Percentiles rank a stretch among this genome's conserved stretches.
phyloP scores from a whole-genome alignment of 768 basidiomycete species.

The Suillus hirtellus region DNA sequence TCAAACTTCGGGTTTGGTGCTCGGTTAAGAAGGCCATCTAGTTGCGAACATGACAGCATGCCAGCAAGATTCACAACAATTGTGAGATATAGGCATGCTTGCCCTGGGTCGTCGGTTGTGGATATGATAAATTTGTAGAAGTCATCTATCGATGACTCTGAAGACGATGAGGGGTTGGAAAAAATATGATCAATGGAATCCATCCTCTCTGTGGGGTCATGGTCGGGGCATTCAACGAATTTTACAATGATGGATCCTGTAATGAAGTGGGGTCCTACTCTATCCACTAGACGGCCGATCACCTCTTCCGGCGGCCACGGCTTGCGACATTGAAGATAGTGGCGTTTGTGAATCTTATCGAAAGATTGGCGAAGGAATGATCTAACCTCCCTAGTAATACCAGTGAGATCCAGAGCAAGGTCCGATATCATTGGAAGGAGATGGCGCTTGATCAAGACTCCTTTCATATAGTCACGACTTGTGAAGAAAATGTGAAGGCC shows the following conservation, averaged over 20 bases:
- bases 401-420: too few species aligned
- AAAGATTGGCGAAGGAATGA: neutral
- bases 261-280: neutral
- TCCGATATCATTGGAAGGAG: neutral
- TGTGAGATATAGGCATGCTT: conserved; percentile 1
- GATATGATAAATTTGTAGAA: neutral
- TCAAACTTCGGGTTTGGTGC: neutral
- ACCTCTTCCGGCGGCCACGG: neutral
- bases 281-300: neutral
- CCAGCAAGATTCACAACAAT: neutral
- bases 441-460: neutral
- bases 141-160: neutral
- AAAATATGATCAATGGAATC: neutral
- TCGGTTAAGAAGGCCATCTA: neutral
- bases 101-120: neutral
- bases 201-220: neutral
- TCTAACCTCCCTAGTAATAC: accelerated
- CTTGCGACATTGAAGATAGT: neutral
- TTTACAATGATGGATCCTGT: neutral
- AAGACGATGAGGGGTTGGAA: neutral
- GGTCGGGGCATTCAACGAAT: neutral
- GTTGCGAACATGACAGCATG: neutral
- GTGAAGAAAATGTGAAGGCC: neutral
- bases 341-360: neutral
- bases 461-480: neutral